Conservation (phyloP, 1,139 yeast species). For the Suhomyces panamericanus region DNA sequence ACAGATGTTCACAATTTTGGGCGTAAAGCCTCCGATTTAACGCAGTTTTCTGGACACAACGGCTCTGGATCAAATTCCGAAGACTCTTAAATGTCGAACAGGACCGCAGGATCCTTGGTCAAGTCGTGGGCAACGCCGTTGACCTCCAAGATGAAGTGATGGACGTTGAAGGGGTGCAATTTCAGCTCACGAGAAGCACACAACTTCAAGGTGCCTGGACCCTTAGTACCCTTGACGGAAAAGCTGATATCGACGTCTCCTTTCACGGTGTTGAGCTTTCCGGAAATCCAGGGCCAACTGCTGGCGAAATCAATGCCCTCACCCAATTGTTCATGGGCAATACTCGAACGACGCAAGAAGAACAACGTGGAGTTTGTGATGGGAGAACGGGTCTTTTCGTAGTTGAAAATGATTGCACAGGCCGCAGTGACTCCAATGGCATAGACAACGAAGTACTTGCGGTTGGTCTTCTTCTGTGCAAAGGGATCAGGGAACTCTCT, state of each 20-base stretch:
- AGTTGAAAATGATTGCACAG: constrained; percentile 76
- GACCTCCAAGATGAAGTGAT: constrained; percentile 57
- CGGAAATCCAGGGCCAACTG: constrained; percentile 87
- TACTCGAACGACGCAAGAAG: constrained; percentile 74
- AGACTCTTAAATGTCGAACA: constrained; percentile 23
- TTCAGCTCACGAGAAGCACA: constrained; percentile 61
- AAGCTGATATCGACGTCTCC: constrained; percentile 78
- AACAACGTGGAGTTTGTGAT: constrained; percentile 85
- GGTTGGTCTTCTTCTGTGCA: constrained; percentile 50
- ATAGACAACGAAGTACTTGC: constrained; percentile 59
- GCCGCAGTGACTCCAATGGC: constrained; percentile 64
- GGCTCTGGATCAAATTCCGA: background rate
- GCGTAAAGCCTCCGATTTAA: too few species aligned
- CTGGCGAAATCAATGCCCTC: constrained; percentile 68
- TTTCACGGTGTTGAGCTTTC: constrained; percentile 77
- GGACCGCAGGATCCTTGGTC: constrained; percentile 49
- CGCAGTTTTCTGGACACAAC: too few species aligned
- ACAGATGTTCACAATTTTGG: too few species aligned
- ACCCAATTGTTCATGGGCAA: constrained; percentile 69
- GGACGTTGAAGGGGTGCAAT: constrained; percentile 57
- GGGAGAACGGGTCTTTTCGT: constrained; percentile 88
- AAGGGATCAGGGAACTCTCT: constrained; percentile 77
- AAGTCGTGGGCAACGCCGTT: constrained; percentile 44
- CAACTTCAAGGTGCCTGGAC: constrained; percentile 51
- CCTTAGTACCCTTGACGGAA: constrained; percentile 63